phyloP scores from a whole-genome alignment of 768 basidiomycete species.

The Leucocoprinus birnbaumii region DNA sequence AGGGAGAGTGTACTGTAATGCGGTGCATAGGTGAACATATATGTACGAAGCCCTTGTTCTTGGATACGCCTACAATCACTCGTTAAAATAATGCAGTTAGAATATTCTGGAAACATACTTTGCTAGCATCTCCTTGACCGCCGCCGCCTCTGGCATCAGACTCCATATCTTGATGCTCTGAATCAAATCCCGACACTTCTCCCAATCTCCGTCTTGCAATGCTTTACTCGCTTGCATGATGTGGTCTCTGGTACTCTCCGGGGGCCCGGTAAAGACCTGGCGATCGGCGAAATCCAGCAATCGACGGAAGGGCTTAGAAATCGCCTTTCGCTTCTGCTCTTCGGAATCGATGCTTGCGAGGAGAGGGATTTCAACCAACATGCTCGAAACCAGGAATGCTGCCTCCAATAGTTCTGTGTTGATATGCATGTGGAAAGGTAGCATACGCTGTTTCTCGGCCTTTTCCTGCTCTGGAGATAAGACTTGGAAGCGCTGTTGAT shows the following conservation, averaged over 20 bases:
- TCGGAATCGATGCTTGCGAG: slow-evolving; percentile 94
- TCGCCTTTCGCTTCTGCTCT: slow-evolving; percentile 87
- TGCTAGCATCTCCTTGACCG: slow-evolving; percentile 93
- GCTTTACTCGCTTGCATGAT: slow-evolving; percentile 99
- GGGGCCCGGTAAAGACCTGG: slow-evolving; percentile 96
- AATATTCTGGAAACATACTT: slow-evolving; percentile 57
- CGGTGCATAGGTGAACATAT: slow-evolving; percentile 96
- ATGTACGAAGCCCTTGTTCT: slow-evolving; percentile 95
- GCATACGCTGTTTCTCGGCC: slow-evolving; percentile 90
- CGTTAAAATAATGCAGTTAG: slow-evolving; percentile 2
- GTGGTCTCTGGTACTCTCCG: slow-evolving; percentile 98
- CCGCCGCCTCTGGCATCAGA: slow-evolving; percentile 84
- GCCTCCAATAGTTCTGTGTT: slow-evolving; percentile 97
- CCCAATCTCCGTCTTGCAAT: slow-evolving; percentile 95
- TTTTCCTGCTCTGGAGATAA: slow-evolving; percentile 95
- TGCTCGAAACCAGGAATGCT: slow-evolving; percentile 96
- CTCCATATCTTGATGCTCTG: slow-evolving; percentile 98
- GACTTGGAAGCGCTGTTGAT: slow-evolving; percentile 86
- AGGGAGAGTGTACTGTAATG: slow-evolving; percentile 92
- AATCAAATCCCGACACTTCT: slow-evolving; percentile 89
- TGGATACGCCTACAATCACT: slow-evolving; percentile 77
- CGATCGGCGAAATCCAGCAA: slow-evolving; percentile 95
- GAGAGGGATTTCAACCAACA: slow-evolving; percentile 96
- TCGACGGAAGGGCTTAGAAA: slow-evolving; percentile 96
- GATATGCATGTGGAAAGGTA: slow-evolving; percentile 99